Percentiles rank a stretch among this genome's conserved stretches.
Evolutionary conservation across 331 rosid species (phyloP).

Genomic region (Pyrus hybrid): DNA sequence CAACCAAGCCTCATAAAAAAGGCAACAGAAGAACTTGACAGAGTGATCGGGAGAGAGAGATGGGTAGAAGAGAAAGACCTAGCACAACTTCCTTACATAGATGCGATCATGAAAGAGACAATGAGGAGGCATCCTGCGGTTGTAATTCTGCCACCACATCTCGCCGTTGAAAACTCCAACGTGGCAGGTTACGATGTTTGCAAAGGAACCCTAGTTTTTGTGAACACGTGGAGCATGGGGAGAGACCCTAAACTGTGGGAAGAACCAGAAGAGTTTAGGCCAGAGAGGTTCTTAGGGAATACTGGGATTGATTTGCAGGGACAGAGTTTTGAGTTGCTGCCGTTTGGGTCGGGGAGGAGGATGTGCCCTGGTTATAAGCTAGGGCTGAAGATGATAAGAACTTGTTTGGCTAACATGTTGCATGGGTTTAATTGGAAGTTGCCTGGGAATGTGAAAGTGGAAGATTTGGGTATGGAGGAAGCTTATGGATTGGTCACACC

Average conservation of each 20-base stretch:
- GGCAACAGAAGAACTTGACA: constrained; percentile 31
- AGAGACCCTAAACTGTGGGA: constrained; percentile 29
- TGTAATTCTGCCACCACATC: constrained; percentile 18
- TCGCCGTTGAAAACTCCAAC: constrained; percentile 17
- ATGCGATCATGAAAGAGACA: constrained; percentile 23
- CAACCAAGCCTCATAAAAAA: constrained; percentile 14
- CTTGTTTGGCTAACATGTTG: constrained; percentile 26
- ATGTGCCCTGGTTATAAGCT: constrained; percentile 35
- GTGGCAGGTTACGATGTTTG: constrained; percentile 14
- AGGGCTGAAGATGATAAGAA: constrained; percentile 20
- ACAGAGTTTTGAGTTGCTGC: constrained; percentile 27
- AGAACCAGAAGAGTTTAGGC: constrained; percentile 21
- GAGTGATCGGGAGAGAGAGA: constrained; percentile 25
- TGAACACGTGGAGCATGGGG: constrained; percentile 37
- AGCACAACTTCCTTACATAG: constrained; percentile 4
- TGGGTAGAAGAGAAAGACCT: constrained; percentile 42
- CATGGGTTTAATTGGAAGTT: constrained; percentile 31
- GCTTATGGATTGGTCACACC: constrained; percentile 13
- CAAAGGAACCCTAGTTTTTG: constrained; percentile 15
- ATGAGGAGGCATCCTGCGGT: constrained; percentile 22
- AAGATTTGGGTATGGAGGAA: constrained; percentile 31
- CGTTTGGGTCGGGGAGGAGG: constrained; percentile 41
- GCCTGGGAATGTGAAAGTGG: background rate
- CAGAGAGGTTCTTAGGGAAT: constrained; percentile 36
- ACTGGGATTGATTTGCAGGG: constrained; percentile 23